Base-by-base conservation (phyloP, 768 basidiomycete genomes). In the Leccinum olivaceopallidum region DNA sequence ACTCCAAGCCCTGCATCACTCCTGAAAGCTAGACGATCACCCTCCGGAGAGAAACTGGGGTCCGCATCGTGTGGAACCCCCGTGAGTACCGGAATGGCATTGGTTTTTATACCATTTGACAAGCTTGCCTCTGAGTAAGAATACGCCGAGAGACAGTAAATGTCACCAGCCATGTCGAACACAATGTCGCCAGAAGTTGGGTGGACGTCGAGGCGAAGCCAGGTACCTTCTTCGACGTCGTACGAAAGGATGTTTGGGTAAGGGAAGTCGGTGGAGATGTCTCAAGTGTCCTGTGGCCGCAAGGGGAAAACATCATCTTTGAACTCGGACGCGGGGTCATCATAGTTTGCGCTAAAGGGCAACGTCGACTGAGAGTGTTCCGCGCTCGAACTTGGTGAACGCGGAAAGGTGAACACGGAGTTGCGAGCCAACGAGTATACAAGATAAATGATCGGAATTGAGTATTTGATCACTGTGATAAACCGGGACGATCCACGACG, bases 231-330 rank as follows among this genome's bases (percentile, higher is more conserved):
- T 48, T 80, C 76, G 14, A 90, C 88, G 58, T 89, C 84, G 69
- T 86, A 91, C 58, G 83, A 80, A 32, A 90, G 75, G 20, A 72
- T 73, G n/a, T 88, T 84, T 2, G 87, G 85, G 72, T 84, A 83
- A n/a, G 83, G 79, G 64, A 83, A 89, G 75, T 90, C 85, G 22
- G 87, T 89, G 22, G 88, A 89, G 61, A 90, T 90, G 66, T 90
- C 89, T 87, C 88, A 91, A 7, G 73, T 64, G 20, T 77, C 71
- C 10, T 75, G 75, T 42, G 79, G 78, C 36, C 87, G 86, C 26
- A 88, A 71, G 22, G 89, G 89, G 78, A 83, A 91, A 36, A 85
- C 67, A 60, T 89, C 73, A 59, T 83, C 81, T 65, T 76, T 75
- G 78, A 82, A 82, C 34, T 76, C 73, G 42, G 73, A 74, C 30